phyloP scores from a whole-genome alignment of 1,139 yeast species.

The Scheffersomyces stambukii region DNA sequence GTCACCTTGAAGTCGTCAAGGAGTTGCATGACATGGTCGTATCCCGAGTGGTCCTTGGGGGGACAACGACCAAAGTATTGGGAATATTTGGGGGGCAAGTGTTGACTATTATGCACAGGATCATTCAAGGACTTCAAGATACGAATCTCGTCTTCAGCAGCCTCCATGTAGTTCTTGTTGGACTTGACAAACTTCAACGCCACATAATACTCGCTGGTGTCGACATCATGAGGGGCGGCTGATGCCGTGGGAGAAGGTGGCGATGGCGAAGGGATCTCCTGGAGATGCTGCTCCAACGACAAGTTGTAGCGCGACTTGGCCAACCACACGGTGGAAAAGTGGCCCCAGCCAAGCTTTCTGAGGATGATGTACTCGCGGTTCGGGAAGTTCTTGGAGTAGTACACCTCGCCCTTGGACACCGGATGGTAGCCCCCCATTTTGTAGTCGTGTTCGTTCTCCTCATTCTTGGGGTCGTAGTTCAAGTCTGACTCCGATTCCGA shows the following conservation, averaged over 20 bases:
- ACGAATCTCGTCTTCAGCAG: slow-evolving; percentile 41
- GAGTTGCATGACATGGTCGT: slow-evolving; percentile 36
- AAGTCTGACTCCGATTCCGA: slow-evolving; percentile 22
- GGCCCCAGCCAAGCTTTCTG: slow-evolving; percentile 75
- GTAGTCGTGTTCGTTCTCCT: slow-evolving; percentile 35
- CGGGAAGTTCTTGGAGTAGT: slow-evolving; percentile 23
- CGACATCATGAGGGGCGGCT: slow-evolving; percentile 3
- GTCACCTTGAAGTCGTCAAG: slow-evolving; percentile 37
- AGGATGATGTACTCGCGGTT: slow-evolving; percentile 28
- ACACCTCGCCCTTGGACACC: slow-evolving; percentile 35
- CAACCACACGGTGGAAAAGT: slow-evolving; percentile 86
- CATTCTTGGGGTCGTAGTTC: slow-evolving; percentile 31
- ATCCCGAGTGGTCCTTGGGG: slow-evolving; percentile 29
- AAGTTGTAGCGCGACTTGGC: slow-evolving; percentile 43
- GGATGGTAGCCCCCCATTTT: slow-evolving; percentile 43
- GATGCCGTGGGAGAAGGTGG: too few relatives aligned
- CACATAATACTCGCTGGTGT: slow-evolving; percentile 24
- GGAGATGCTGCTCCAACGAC: slow-evolving; percentile 1
- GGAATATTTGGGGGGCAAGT: slow-evolving; percentile 20
- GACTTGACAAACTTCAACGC: slow-evolving; percentile 42
- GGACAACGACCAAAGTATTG: slow-evolving; percentile 12
- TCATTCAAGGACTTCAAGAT: slow-evolving; percentile 21
- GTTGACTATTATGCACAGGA: slow-evolving; percentile 17
- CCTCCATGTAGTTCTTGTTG: slow-evolving; percentile 36
- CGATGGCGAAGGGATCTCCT: not conserved